These are phyloP conservation scores for Globisporangium emineosum DNA, from an alignment of 352 stramenopile genomes.

Conservation along the genomic window DNA sequence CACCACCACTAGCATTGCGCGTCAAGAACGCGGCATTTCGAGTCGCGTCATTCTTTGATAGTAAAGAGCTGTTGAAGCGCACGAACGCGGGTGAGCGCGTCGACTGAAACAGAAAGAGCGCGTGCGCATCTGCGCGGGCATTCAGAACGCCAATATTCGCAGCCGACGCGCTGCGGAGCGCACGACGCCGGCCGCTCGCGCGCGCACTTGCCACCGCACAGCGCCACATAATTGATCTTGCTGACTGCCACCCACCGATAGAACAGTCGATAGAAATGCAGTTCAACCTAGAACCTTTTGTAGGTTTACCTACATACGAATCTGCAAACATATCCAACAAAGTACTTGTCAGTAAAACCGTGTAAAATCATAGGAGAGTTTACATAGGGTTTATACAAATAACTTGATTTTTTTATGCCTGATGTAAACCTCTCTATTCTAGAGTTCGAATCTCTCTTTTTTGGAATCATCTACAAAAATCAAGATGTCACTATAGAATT, in stretches of 20 bases:
- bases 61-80: neutral
- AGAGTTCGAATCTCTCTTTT: too few relatives aligned
- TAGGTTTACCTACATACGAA: too few relatives aligned
- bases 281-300: neutral
- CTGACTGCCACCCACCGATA: neutral
- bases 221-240: constrained; percentile 7
- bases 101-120: neutral
- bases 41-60: neutral
- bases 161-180: constrained; percentile 1
- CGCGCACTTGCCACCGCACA: constrained; percentile 11
- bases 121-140: neutral
- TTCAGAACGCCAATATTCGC: too few relatives aligned
- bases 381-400: too few relatives aligned
- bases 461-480: too few relatives aligned
- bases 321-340: too few relatives aligned
- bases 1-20: neutral
- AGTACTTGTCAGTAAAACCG: too few relatives aligned
- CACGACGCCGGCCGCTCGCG: constrained; percentile 6
- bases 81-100: neutral
- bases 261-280: neutral
- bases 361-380: too few relatives aligned
- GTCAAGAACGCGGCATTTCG: neutral
- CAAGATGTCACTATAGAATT: too few relatives aligned
- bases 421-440: too few relatives aligned
- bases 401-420: too few relatives aligned